Conservation (phyloP, 2,329 filamentous ascomycete genomes). For the Exophiala lecanii-corni region DNA sequence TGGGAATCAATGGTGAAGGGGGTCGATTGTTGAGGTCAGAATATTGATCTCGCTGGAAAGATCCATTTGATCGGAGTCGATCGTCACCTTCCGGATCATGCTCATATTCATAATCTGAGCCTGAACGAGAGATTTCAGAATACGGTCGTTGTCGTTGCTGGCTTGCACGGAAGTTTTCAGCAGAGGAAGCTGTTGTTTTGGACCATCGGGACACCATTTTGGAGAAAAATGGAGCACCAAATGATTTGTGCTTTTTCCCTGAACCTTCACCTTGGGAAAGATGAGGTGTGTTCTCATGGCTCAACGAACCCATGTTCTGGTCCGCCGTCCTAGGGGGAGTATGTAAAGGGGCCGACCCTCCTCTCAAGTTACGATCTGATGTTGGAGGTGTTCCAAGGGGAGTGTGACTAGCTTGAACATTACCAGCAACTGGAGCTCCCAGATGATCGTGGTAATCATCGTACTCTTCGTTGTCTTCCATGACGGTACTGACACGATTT, state of each 20-base stretch:
- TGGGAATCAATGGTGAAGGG: constrained; percentile 60
- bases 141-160: constrained; percentile 50
- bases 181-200: constrained; percentile 86
- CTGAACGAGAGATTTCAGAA: constrained; percentile 67
- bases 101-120: constrained; percentile 61
- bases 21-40: constrained; percentile 43
- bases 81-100: constrained; percentile 46
- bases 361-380: constrained; percentile 34
- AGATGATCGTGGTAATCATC: constrained; percentile 20
- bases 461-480: constrained; percentile 71
- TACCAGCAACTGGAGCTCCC: constrained; percentile 11
- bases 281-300: constrained; percentile 73
- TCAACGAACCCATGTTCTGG: constrained; percentile 46
- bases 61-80: constrained; percentile 40
- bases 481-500: constrained; percentile 84
- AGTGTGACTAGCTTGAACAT: constrained; percentile 13
- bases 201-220: constrained; percentile 88
- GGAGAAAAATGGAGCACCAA: constrained; percentile 74
- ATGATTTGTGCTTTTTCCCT: constrained; percentile 83
- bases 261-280: constrained; percentile 54
- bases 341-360: constrained; percentile 40
- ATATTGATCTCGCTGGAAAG: constrained; percentile 35
- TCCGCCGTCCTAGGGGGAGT: constrained; percentile 42
- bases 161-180: constrained; percentile 69
- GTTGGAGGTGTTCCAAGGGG: constrained; percentile 17